These are phyloP conservation scores for Silene coronaria DNA, from an alignment of 179 eudicot genomes.

Conservation along the genomic window DNA sequence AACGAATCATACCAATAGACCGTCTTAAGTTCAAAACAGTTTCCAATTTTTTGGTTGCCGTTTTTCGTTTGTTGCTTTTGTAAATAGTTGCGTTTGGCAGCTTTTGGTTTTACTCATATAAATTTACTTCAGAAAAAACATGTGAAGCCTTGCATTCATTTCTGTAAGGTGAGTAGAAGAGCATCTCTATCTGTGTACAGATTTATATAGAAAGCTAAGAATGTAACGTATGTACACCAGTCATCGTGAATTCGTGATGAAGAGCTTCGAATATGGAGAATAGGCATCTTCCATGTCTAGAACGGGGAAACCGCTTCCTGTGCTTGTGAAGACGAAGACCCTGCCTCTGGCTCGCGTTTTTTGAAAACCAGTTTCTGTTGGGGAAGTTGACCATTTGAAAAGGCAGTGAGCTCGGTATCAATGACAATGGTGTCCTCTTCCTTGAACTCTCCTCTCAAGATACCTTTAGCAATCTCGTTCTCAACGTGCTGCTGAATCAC, in stretches of 20 bases:
- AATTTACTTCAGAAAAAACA: not conserved
- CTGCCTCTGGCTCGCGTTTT: slow-evolving; percentile 37
- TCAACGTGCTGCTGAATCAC: slow-evolving; percentile 84
- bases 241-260: not conserved
- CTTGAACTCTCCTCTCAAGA: slow-evolving; percentile 75
- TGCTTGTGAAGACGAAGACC: slow-evolving; percentile 31
- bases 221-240: not conserved
- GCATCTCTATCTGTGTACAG: not conserved
- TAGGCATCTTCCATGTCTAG: slow-evolving; percentile 7
- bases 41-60: too few relatives aligned
- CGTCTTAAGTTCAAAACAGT: too few relatives aligned
- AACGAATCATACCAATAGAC: too few relatives aligned
- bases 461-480: slow-evolving; percentile 86
- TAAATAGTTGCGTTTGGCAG: too few relatives aligned
- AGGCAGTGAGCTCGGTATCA: slow-evolving; percentile 74
- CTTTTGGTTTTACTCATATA: too few relatives aligned
- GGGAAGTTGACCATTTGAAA: slow-evolving; percentile 72
- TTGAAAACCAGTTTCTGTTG: slow-evolving; percentile 67
- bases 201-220: not conserved
- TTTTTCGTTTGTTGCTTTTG: too few relatives aligned
- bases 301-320: slow-evolving; percentile 41
- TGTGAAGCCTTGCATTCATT: not conserved
- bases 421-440: slow-evolving; percentile 66
- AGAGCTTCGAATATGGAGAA: not conserved
- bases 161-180: not conserved